Base-by-base conservation (phyloP, 805 yeast species). In the Ogataea trehaloabstinens region DNA sequence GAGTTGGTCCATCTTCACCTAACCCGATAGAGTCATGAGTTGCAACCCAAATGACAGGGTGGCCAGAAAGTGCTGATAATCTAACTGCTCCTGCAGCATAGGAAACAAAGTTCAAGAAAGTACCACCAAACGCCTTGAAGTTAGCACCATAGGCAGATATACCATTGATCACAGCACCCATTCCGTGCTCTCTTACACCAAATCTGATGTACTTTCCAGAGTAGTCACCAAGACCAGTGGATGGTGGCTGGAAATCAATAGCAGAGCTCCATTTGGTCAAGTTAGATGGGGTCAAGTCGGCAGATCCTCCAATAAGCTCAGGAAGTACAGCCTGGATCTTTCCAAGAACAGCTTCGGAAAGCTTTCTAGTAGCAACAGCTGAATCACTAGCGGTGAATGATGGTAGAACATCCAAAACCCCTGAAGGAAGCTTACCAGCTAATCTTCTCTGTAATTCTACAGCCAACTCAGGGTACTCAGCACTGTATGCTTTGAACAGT, bases 141-240 rank as follows among this genome's bases (percentile, higher is more conserved):
- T 86, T 87, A 49, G 85, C 85, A 70, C 85, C 85, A 61, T 71
- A 91, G 40, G 96, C 97, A 44, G 93, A 76, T 56, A 91, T 85
- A 83, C 99, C 99, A 71, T 93, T 91, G 80, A 90, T 77, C 66
- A 90, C 85, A 51, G 97, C 96, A 72, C 96, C 96, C 97, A 91
- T 89, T 67, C 87, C 97, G 71, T 93, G 98, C 76, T 91, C 99
- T 72, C 99, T 85, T 51, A 91, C 96, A 82, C 99, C 99, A 67
- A 83, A 91, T 73, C 97, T 84, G 68, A 91, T 75, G 74, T 91
- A 91, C 65, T 96, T 83, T 64, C 99, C 99, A 42, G 80, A 49
- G 75, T 83, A 90, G 60, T 80, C 80, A 68, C 98, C 98, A 52
- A 87, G 71, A 34, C 80, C 80, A 44, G 88, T 69, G 40, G 78